Conservation (phyloP, 2,329 filamentous ascomycete species). For the Stachybotrys elegans region DNA sequence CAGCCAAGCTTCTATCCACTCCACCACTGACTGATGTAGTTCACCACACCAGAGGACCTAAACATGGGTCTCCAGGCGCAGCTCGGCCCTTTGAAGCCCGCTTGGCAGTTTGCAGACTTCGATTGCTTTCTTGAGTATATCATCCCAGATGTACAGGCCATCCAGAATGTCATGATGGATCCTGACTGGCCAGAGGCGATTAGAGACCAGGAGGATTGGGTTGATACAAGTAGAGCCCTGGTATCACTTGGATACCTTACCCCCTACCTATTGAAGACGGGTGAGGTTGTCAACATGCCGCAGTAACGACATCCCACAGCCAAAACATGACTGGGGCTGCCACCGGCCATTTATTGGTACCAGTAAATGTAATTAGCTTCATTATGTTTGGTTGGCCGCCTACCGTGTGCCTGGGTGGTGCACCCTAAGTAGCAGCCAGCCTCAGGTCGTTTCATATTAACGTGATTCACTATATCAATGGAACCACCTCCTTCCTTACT, state of each 20-base stretch:
- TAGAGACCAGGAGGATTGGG: not conserved
- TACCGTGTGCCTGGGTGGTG: too few species aligned
- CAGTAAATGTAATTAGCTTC: too few species aligned
- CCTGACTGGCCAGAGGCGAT: not conserved
- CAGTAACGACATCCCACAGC: too few species aligned
- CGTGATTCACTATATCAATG: too few species aligned
- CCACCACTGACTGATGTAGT: not conserved
- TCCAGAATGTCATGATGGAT: not conserved
- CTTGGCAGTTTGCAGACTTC: slow-evolving; percentile 1
- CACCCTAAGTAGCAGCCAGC: too few species aligned
- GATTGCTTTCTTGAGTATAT: slow-evolving; percentile 1
- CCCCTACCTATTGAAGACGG: not conserved
- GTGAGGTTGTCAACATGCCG: slow-evolving; percentile 1
- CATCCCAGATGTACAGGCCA: not conserved
- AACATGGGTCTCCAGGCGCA: not conserved
- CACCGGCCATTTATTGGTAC: too few species aligned
- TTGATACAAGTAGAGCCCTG: not conserved
- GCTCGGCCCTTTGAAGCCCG: not conserved
- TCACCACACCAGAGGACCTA: not conserved
- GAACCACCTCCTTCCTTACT: too few species aligned
- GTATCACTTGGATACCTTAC: not conserved
- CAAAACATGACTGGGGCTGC: too few species aligned
- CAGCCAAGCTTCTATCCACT: not conserved
- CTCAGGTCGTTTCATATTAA: too few species aligned
- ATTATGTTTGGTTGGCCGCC: too few species aligned